Evolutionary conservation across 2,329 filamentous ascomycete species (phyloP), one percentile per base, ranked within the genome.

Genomic region (Colletotrichum spaethianum): DNA sequence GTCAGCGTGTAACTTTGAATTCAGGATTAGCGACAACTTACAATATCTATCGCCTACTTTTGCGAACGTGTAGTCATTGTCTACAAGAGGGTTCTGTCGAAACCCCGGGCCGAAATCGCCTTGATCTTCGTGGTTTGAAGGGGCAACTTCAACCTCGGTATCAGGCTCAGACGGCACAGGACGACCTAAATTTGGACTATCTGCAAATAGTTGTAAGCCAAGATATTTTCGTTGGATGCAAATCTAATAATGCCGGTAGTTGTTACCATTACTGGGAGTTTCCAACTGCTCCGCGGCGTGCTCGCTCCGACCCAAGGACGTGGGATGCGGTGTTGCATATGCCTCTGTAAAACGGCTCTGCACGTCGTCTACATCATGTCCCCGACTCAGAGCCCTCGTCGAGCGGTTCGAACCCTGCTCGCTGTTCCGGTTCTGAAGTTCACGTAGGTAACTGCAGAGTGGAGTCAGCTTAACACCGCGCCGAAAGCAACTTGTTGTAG

Each of bases 41-140:
- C 79, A 80, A 52, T 77, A 80, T 50, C 79, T 72, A 2, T 79
- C 77, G 44, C 78, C 77, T 18, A 78, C 77, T 46, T 77, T 75
- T 26, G 77, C 78, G 69, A 80, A 80, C 8, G 79, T 78, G 9
- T 78, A 78, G 66, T 80, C 78, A 26, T 77, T 78, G 57, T 80
- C 79, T 4, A 79, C 79, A 1, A 80, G 74, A 4, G 79, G 79
- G 60, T 80, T 80, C 64, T 75, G 74, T 53, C 70, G 48, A 6
- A 74, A 74, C 23, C 68, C 68, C 0, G 72, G 69, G 12, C 67
- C 70, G 44, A 73, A 56, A 36, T 73, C 70, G 6, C 60, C 42
- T 6, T 63, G 36, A 3, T 62, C 55, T 44, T 48, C 44, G 23
- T 63, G 68, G n/a, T 63, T 50, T 8, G 59, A 28, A 26, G 46